These are phyloP conservation scores for Asterionellopsis glacialis DNA, from an alignment of 108 stramenopile species.

Conservation along the genomic window DNA sequence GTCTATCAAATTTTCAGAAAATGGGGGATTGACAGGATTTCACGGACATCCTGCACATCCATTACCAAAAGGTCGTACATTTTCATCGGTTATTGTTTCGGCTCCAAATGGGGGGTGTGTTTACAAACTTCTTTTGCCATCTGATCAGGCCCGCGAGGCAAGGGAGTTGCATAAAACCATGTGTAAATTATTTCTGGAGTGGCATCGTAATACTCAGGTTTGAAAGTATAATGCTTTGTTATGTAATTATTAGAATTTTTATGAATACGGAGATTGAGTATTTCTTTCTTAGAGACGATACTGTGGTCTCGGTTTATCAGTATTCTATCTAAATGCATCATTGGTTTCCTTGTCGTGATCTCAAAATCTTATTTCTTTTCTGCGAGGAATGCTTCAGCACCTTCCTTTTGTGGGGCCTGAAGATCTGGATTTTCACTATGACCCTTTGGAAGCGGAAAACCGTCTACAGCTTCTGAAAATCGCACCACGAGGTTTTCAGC, in stretches of 20 bases:
- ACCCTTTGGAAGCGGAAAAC: conserved; percentile 51
- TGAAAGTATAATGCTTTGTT: no score
- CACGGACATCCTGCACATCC: conserved; percentile 25
- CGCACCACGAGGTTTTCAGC: conserved; percentile 47
- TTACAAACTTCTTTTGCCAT: conserved; percentile 22
- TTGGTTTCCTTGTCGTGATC: no score
- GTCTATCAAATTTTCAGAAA: conserved; percentile 18
- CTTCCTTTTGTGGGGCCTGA: conserved; percentile 28
- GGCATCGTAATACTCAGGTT: not conserved
- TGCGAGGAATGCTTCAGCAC: conserved; percentile 39
- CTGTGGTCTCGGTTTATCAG: no score
- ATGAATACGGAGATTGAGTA: no score
- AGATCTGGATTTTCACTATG: conserved; percentile 41
- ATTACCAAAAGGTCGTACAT: conserved; percentile 23
- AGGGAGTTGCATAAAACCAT: not conserved
- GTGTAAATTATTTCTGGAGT: not conserved
- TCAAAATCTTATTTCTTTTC: conserved; percentile 11
- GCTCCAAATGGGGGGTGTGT: conserved; percentile 16
- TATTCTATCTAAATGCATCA: no score
- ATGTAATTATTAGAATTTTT: no score
- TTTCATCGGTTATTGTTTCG: conserved; percentile 22
- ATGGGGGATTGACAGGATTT: conserved; percentile 11
- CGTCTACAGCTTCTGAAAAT: conserved; percentile 49
- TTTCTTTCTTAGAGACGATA: no score
- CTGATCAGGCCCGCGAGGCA: not conserved